Percentiles rank a stretch among this genome's conserved stretches.
Conservation (phyloP, 176 grass and related monocot genomes). For the Avena insularis region DNA sequence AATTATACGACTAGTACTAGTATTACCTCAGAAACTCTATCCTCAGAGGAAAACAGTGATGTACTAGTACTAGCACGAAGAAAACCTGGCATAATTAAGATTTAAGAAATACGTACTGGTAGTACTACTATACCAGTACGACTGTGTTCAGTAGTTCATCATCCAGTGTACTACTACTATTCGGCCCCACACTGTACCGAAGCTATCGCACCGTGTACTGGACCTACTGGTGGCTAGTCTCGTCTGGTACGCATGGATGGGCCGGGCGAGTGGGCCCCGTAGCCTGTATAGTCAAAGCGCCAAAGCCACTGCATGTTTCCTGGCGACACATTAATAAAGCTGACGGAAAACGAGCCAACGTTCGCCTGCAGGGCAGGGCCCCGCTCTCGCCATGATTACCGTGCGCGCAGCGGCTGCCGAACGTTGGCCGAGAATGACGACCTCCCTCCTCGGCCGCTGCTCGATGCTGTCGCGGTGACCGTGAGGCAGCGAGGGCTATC, state of each 20-base stretch:
- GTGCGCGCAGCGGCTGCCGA: no score
- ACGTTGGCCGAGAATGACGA: no score
- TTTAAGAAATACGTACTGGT: not conserved
- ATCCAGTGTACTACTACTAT: not conserved
- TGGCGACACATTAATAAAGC: constrained; percentile 25
- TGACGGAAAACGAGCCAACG: not conserved
- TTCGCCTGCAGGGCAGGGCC: no score
- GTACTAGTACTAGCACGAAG: not conserved
- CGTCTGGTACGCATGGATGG: not conserved
- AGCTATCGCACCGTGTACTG: no score
- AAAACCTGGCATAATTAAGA: not conserved
- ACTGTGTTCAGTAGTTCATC: not conserved
- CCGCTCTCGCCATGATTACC: no score
- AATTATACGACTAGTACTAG: no score
- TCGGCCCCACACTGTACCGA: no score
- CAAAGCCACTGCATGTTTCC: constrained; percentile 26
- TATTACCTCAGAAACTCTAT: not conserved
- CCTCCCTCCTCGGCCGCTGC: no score
- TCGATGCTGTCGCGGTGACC: no score
- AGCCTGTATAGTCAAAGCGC: constrained; percentile 23
- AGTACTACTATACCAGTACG: not conserved
- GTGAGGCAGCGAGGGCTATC: no score
- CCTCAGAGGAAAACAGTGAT: not conserved
- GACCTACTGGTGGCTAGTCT: no score
- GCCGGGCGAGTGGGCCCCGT: not conserved